Conservation (phyloP, 2,329 filamentous ascomycete genomes). For the Cladosporium colombiae region DNA sequence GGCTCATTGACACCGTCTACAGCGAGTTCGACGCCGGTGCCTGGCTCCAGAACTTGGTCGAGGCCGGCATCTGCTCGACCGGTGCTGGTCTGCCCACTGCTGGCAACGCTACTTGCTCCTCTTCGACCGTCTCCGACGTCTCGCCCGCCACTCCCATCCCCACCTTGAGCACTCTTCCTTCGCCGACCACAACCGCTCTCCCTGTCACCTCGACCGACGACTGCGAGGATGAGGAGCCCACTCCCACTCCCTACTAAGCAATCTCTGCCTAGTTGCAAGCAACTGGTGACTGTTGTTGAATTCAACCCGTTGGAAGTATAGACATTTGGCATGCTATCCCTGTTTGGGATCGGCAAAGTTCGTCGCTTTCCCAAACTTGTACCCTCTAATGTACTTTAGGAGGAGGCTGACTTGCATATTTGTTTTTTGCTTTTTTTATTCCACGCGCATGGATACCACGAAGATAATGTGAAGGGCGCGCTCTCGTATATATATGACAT, state of each 20-base stretch:
- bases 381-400: conserved; percentile 6
- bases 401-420: neutral
- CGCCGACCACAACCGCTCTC: neutral
- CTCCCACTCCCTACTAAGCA: neutral
- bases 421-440: neutral
- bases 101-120: neutral
- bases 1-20: conserved; percentile 33
- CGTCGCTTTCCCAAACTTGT: neutral
- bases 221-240: conserved; percentile 5
- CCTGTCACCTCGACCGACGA: neutral
- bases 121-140: conserved; percentile 1
- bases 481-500: neutral
- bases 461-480: neutral
- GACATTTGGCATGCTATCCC: neutral
- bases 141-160: neutral
- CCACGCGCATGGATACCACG: neutral
- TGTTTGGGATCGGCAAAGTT: neutral
- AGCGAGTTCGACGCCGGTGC: conserved; percentile 37
- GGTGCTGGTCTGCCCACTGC: conserved; percentile 10
- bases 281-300: neutral
- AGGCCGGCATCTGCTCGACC: conserved; percentile 29
- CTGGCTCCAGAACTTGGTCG: conserved; percentile 35
- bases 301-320: neutral
- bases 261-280: neutral
- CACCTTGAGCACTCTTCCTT: neutral